Evolutionary conservation across 2,329 filamentous ascomycete genomes (phyloP).

Genomic region (Trichoderma semiorbis): DNA sequence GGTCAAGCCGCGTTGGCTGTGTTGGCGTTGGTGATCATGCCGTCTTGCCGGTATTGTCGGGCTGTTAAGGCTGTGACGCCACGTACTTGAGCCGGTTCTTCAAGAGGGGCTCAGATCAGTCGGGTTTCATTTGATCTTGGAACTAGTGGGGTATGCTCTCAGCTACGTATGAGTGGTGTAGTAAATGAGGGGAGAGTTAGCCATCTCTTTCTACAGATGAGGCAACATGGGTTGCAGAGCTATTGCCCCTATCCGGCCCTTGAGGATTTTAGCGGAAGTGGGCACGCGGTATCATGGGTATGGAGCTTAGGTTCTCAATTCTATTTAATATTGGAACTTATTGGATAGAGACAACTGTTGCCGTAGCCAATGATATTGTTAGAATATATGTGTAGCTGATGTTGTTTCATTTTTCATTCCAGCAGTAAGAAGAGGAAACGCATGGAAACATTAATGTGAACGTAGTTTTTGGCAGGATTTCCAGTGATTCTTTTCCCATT

Average conservation of each 20-base stretch:
- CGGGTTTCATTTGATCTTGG: background rate
- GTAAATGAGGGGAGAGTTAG: background rate
- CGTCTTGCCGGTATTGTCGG: background rate
- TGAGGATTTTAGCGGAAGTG: background rate
- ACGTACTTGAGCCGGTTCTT: background rate
- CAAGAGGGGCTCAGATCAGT: background rate
- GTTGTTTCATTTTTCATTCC: background rate
- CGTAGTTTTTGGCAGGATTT: background rate
- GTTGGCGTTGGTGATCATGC: background rate
- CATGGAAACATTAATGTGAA: background rate
- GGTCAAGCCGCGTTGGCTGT: background rate
- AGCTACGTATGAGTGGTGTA: background rate
- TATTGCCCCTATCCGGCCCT: background rate
- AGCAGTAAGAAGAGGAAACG: background rate
- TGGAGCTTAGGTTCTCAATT: background rate
- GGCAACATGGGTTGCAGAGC: background rate
- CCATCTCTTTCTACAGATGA: background rate
- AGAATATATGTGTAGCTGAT: background rate
- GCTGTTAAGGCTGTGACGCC: background rate
- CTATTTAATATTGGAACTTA: background rate
- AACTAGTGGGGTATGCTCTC: background rate
- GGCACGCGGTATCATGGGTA: background rate
- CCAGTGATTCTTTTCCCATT: background rate
- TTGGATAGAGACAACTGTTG: background rate
- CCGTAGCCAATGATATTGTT: background rate